Base-by-base conservation (phyloP, 805 yeast species). In the Saccharomyces mikatae region DNA sequence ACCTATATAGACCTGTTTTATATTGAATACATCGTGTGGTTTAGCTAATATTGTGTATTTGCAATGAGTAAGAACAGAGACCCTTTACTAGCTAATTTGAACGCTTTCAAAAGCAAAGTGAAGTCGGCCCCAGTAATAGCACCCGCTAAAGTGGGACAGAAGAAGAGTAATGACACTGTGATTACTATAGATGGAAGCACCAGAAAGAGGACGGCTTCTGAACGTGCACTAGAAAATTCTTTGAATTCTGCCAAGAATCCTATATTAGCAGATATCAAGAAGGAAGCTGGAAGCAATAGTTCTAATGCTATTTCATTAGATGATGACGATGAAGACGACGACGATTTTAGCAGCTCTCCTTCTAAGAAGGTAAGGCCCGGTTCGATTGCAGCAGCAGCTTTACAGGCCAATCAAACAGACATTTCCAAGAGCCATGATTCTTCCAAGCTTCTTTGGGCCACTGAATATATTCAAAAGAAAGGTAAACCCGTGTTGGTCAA, bases 391-490 rank as follows among this genome's bases (percentile, higher is more conserved):
- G 70, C 70, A 17, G 66, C 65, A 30, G 70, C 69, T 2, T 56
- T 65, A 32, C 67, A 64, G 51, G 64, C 66, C 1, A 58, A 59
- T n/a, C 70, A 66, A 41, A 56, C 63, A 10, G 66, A 60, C 52
- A 62, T 66, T 14, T 63, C 68, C 2, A 62, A 63, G 54, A 62
- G 67, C 50, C 95, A 88, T 67, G 78, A 86, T 54, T 87, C 96
- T 4, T 91, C 97, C 3, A 89, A 89, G 67, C 76, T 94, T 52
- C 84, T 89, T 64, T 81, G 90, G 67, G 97, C 98, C 1, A 94
- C 94, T 21, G 98, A 94, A 67, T 87, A 83, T 67, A 83, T 94
- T 57, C 91, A 89, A 64, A 72, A 71, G 71, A 67, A 72, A 54
- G 96, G 88, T 59, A 70, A 77, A 26, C 89, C 97, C 0, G 83